Evolutionary conservation across 179 eudicot genomes (phyloP), one percentile per base, ranked within the genome.

Genomic region (Spergularia azorica): DNA sequence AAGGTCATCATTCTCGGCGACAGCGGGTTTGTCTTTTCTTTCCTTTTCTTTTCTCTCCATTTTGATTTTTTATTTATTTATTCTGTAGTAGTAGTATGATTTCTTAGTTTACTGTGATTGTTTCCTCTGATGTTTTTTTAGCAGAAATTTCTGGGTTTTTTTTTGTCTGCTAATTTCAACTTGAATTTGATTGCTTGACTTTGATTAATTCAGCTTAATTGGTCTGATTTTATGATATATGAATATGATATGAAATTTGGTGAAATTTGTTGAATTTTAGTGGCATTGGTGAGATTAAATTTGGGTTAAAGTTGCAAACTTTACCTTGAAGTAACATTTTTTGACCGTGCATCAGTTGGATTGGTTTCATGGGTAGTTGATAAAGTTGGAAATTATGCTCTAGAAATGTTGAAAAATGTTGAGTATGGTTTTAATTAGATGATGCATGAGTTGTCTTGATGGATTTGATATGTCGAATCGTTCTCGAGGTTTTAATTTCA

Each of bases 1-100:
- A 86, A 86, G 71, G 88, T 86, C 79, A 86, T 86, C 51, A 86
- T 86, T 66, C 88, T 86, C 71, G 88, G 88, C 32, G 88, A 86
- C 57, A 86, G 88, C 79, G 88, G 88, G 86, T 86, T 75, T 21
- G 60, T 74, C 13, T 10, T 56, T 68, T 13, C 55, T 6, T 9
- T 38, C 21, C 21, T 63, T 3, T 46, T 12, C n/a, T 11, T 57
- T 69, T 14, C 43, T 3, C 5, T 38, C 41, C 21, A 52, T 7
- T 43, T 12, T 71, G 61, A 69, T 26, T 26, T 26, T 26, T 71
- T 60, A 52, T 14, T 63, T 39, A 10, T 3, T 70, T 16, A 4
- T 14, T n/a, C 0, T 39, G 41, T 26, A 21, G 11, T 13, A 18
- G 62, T 9, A 26, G 16, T 73, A 51, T 5, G 9, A 20, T 62